Evolutionary conservation across 2,329 filamentous ascomycete species (phyloP).

Genomic region (Neofusicoccum umdonicola): DNA sequence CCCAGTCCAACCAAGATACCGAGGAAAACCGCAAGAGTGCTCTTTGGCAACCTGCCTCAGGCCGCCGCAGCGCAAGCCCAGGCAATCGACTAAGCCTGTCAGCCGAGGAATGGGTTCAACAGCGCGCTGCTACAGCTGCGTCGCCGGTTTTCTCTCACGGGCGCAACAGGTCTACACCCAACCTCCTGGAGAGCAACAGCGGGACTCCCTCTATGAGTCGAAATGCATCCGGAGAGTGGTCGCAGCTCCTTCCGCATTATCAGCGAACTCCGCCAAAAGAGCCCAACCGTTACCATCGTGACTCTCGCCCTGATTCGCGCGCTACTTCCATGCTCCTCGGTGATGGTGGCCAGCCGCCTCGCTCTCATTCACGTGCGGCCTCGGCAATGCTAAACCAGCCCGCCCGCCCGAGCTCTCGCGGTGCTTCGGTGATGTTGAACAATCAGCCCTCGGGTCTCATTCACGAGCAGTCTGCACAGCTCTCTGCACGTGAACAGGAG

Average conservation of each 20-base stretch:
- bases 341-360: constrained; percentile 1
- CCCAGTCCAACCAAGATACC: constrained; percentile 18
- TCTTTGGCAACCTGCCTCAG: constrained; percentile 68
- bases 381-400: constrained; percentile 20
- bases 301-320: constrained; percentile 4
- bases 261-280: constrained; percentile 6
- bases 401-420: constrained; percentile 55
- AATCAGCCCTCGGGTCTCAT: constrained; percentile 21
- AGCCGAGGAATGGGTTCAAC: constrained; percentile 80
- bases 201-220: constrained; percentile 43
- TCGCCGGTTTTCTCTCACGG: constrained; percentile 44
- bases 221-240: constrained; percentile 46
- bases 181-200: constrained; percentile 41
- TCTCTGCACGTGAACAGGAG: constrained; percentile 87
- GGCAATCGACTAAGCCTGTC: constrained; percentile 48
- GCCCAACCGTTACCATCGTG: not conserved
- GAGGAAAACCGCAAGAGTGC: constrained; percentile 61
- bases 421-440: constrained; percentile 47
- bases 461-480: constrained; percentile 55
- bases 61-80: constrained; percentile 10
- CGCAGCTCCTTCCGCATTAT: constrained; percentile 29
- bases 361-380: constrained; percentile 22
- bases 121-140: constrained; percentile 62
- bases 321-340: constrained; percentile 11
- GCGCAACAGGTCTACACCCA: constrained; percentile 38